A percentile compares a stretch with the other conserved stretches of the same genome.
These are phyloP conservation scores for Pythium diclinum DNA, from an alignment of 352 stramenopile genomes.

Conservation along the genomic window DNA sequence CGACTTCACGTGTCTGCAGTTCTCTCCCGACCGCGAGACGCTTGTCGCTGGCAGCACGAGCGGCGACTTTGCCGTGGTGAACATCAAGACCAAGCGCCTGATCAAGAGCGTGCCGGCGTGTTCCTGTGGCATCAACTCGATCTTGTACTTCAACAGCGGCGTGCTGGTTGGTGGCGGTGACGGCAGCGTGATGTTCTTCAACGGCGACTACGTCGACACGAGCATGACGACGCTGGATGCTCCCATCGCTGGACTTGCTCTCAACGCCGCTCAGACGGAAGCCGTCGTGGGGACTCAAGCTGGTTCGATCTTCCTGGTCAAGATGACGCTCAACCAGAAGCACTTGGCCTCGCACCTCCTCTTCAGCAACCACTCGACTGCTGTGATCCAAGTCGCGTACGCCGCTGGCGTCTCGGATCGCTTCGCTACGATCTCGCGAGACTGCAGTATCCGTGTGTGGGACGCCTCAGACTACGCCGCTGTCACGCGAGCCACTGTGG, in stretches of 20 bases:
- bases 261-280: constrained; percentile 61
- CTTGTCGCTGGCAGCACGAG: constrained; percentile 85
- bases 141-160: constrained; percentile 42
- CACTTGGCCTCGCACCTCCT: constrained; percentile 37
- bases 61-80: constrained; percentile 83
- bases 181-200: constrained; percentile 81
- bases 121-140: constrained; percentile 71
- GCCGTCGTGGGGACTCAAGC: constrained; percentile 72
- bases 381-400: constrained; percentile 81
- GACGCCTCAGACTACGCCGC: constrained; percentile 87
- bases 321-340: constrained; percentile 25
- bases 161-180: constrained; percentile 84
- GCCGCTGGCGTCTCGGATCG: constrained; percentile 71
- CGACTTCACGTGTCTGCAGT: constrained; percentile 84
- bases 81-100: constrained; percentile 69
- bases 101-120: constrained; percentile 74
- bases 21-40: constrained; percentile 76
- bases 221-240: constrained; percentile 69
- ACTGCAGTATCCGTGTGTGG: constrained; percentile 90
- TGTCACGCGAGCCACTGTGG: constrained; percentile 48
- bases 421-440: constrained; percentile 86
- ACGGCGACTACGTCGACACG: constrained; percentile 68
- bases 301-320: constrained; percentile 75
- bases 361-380: constrained; percentile 81
- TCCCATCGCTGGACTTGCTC: constrained; percentile 44